Percentiles rank a stretch among this genome's conserved stretches.
Conservation (phyloP, 2,329 filamentous ascomycete genomes). For the Keithomyces neogunnii region DNA sequence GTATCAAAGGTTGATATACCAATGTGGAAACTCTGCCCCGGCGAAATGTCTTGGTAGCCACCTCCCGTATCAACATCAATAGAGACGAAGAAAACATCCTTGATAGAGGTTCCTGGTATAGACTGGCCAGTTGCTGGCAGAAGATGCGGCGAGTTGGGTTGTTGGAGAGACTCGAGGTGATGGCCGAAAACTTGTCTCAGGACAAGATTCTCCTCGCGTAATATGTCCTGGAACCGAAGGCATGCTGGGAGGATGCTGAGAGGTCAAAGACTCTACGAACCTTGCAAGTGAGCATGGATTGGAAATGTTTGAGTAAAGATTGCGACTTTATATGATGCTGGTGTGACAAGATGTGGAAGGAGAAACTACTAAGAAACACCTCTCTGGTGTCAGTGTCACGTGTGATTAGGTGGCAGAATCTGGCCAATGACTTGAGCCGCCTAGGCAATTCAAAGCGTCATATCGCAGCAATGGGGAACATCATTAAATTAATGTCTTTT, state of each 20-base stretch:
- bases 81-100: constrained; percentile 8
- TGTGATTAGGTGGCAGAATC: no score
- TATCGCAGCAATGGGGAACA: no score
- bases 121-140: background rate
- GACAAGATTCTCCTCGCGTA: constrained; percentile 12
- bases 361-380: no score
- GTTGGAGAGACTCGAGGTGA: background rate
- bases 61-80: constrained; percentile 10
- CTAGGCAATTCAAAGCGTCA: no score
- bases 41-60: constrained; percentile 8
- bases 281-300: no score
- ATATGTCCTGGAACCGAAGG: constrained; percentile 7
- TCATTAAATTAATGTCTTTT: no score
- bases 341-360: no score
- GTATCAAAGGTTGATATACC: constrained; percentile 12
- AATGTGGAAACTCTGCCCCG: constrained; percentile 10
- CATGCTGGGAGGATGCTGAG: background rate
- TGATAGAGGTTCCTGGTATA: constrained; percentile 8
- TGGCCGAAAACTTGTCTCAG: constrained; percentile 13
- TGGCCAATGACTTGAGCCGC: no score
- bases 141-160: background rate
- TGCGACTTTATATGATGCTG: no score
- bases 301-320: no score
- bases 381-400: no score
- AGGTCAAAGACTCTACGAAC: no score